Evolutionary conservation across 2,329 filamentous ascomycete species (phyloP).

Genomic region (Beauveria sp.): DNA sequence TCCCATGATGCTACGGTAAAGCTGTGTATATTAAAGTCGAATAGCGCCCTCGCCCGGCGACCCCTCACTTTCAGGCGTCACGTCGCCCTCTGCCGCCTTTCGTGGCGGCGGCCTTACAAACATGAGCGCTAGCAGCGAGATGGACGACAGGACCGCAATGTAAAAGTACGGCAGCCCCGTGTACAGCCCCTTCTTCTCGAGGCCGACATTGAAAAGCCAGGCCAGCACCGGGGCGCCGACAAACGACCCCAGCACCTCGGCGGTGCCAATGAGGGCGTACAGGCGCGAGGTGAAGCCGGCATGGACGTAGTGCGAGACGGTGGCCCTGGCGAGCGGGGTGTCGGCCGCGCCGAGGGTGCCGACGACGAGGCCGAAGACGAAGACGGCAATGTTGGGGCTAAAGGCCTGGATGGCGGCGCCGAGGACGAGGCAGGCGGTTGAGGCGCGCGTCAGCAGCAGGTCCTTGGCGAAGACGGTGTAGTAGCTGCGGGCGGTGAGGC

Average conservation of each 20-base stretch:
- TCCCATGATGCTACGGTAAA: neutral
- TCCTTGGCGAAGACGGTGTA: conserved; percentile 30
- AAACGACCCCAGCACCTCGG: conserved; percentile 31
- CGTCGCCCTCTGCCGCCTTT: conserved; percentile 6
- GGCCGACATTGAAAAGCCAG: conserved; percentile 28
- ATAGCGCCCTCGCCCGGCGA: conserved; percentile 14
- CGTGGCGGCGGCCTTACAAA: conserved; percentile 25
- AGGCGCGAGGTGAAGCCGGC: conserved; percentile 31
- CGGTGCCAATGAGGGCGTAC: conserved; percentile 33
- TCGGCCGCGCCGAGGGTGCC: conserved; percentile 30
- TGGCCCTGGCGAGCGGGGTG: conserved; percentile 31
- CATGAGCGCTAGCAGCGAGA: conserved; percentile 21
- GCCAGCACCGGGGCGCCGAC: conserved; percentile 33
- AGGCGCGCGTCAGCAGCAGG: conserved; percentile 26
- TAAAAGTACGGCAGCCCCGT: conserved; percentile 35
- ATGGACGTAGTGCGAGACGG: conserved; percentile 31
- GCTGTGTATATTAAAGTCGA: neutral
- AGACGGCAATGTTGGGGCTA: conserved; percentile 25
- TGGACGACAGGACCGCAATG: conserved; percentile 22
- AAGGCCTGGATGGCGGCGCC: conserved; percentile 27
- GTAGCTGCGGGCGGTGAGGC: conserved; percentile 19
- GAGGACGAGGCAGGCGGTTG: conserved; percentile 24
- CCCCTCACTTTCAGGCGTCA: conserved; percentile 13
- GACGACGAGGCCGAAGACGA: conserved; percentile 30
- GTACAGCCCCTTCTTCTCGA: conserved; percentile 27